Evolutionary conservation across 108 stramenopile genomes (phyloP).

Genomic region (Aurantiochytrium sp.): DNA sequence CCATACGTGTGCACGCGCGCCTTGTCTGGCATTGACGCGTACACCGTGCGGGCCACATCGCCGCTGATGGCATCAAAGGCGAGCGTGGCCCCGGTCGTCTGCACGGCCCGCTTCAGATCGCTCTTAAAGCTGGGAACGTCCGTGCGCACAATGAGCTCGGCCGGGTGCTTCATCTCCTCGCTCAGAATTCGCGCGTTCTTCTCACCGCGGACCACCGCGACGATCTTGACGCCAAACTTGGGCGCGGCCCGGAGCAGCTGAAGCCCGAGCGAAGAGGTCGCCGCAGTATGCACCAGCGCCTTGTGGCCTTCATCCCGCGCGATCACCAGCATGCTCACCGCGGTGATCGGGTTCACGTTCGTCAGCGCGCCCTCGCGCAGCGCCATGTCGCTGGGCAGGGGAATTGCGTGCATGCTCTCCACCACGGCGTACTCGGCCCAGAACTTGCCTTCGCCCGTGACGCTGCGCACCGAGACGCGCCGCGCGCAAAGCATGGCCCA

Average conservation of each 20-base stretch:
- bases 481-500: slow-evolving; percentile 17
- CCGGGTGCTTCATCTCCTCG: slow-evolving; percentile 48
- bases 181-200: slow-evolving; percentile 51
- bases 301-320: slow-evolving; percentile 33
- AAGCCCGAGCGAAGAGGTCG: slow-evolving; percentile 55
- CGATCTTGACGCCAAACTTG: slow-evolving; percentile 43
- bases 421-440: slow-evolving; percentile 53
- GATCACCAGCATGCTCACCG: slow-evolving; percentile 56
- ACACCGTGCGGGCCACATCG: slow-evolving; percentile 49
- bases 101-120: slow-evolving; percentile 46
- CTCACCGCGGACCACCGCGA: slow-evolving; percentile 58
- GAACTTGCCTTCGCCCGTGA: slow-evolving; percentile 22
- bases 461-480: slow-evolving; percentile 8
- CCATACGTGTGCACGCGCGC: slow-evolving; percentile 56
- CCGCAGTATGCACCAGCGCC: slow-evolving; percentile 62
- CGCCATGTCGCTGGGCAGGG: slow-evolving; percentile 54
- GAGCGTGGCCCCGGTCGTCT: slow-evolving; percentile 49
- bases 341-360: slow-evolving; percentile 64
- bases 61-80: slow-evolving; percentile 65
- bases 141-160: slow-evolving; percentile 46
- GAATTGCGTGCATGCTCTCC: slow-evolving; percentile 35
- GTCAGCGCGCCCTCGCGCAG: slow-evolving; percentile 52
- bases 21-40: slow-evolving; percentile 45
- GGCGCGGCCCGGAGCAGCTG: slow-evolving; percentile 53
- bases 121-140: slow-evolving; percentile 45